Evolutionary conservation across 163 green algal genomes (phyloP).

Genomic region (Prototheca stagnorum): DNA sequence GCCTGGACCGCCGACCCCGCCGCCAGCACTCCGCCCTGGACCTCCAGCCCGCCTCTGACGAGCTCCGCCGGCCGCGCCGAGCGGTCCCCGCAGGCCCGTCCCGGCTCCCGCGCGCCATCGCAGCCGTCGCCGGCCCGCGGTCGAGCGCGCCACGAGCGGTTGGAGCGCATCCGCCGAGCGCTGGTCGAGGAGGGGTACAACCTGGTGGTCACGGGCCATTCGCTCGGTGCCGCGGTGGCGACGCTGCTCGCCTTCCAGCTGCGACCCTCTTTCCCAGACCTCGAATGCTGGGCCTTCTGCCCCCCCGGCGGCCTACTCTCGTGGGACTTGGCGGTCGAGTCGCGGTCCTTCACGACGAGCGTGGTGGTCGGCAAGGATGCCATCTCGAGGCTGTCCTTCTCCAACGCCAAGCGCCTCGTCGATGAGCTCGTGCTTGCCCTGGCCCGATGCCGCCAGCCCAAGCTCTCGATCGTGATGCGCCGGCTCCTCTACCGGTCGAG

Average conservation of each 20-base stretch:
- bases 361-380: constrained; percentile 37
- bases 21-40: no score
- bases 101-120: no score
- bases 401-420: constrained; percentile 27
- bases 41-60: constrained; percentile 9
- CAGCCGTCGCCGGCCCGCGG: no score
- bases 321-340: constrained; percentile 12
- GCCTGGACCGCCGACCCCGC: no score
- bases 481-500: constrained; percentile 10
- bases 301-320: constrained; percentile 32
- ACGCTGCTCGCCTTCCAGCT: constrained; percentile 36
- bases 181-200: constrained; percentile 9
- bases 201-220: constrained; percentile 41
- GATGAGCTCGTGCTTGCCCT: constrained; percentile 38
- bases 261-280: constrained; percentile 21
- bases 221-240: constrained; percentile 34
- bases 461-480: constrained; percentile 13
- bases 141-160: constrained; percentile 4
- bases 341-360: constrained; percentile 28
- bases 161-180: not conserved
- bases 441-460: constrained; percentile 22
- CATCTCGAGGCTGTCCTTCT: constrained; percentile 20
- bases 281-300: constrained; percentile 34
- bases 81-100: no score
- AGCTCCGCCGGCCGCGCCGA: constrained; percentile 10